Conservation (phyloP, 306 rosid genomes). For the Trifolium subterraneum region DNA sequence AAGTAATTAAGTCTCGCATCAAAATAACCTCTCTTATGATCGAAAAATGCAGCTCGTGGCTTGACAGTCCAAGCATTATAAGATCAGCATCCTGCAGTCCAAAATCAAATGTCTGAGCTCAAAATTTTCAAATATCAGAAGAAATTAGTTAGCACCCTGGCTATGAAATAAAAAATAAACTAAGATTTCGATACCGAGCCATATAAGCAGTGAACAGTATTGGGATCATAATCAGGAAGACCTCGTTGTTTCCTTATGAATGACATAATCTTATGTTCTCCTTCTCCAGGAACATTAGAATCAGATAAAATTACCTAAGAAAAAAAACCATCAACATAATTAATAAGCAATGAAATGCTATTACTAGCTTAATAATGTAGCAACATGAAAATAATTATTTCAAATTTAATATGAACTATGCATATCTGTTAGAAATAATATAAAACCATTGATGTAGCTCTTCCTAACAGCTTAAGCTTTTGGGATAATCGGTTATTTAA, state of each 20-base stretch:
- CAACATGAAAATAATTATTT: not conserved
- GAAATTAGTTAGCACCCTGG: not conserved
- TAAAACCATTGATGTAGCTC: too few relatives aligned
- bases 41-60: constrained; percentile 71
- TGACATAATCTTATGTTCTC: constrained; percentile 66
- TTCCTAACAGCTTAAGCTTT: too few relatives aligned
- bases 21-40: constrained; percentile 63
- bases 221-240: constrained; percentile 52
- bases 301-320: constrained; percentile 62
- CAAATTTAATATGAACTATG: too few relatives aligned
- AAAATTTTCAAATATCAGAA: not conserved
- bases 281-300: constrained; percentile 77
- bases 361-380: not conserved
- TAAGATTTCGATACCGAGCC: constrained; percentile 50
- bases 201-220: constrained; percentile 61
- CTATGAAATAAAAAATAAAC: not conserved
- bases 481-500: too few relatives aligned
- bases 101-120: not conserved
- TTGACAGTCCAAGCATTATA: constrained; percentile 59
- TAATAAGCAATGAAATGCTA: not conserved
- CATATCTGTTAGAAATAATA: too few relatives aligned
- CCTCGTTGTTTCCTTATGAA: constrained; percentile 53
- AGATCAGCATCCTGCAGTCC: constrained; percentile 68
- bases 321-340: constrained; percentile 5
- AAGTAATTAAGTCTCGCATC: not conserved